Base-by-base conservation (phyloP, 495 filamentous ascomycete genomes). In the Parmelia sp. region DNA sequence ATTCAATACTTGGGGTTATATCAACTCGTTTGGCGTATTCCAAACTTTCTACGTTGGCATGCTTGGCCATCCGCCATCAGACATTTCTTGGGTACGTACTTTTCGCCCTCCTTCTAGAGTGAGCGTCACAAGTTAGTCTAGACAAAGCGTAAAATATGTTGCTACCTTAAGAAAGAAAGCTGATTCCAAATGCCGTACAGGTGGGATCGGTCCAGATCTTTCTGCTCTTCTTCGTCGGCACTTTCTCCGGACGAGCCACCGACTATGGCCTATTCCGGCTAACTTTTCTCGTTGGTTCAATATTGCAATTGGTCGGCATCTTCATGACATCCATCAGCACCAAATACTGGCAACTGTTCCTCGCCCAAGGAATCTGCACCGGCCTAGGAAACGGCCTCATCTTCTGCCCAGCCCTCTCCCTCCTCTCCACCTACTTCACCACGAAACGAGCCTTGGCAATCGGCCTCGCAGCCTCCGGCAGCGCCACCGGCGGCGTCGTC, bases 1-100 rank as follows among this genome's bases (percentile, higher is more conserved):
- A 61, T 85, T 86, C 75, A 86, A 86, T 58, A 89, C 88, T 4
- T 92, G 88, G 88, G 89, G 89, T 29, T 87, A 87, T 68, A 85
- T 89, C 72, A 84, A 86, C 70, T 86, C 85, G 33, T 93, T 90
- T 66, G 90, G 90, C 21, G 80, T 91, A 3, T 95, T 92, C 72
- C 91, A 95, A 66, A 78, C 85, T 1, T 88, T 93, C 76, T 95
- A 93, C 71, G 80, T 81, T 15, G 69, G 79, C 8, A 73, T 72
- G 7, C 66, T 83, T 3, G 57, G 67, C 7, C 78, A 79, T 9
- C 65, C 85, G 0, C 84, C 87, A 0, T 88, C 87, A 0, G 81
- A 85, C 51, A 84, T 94, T 61, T 88, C 87, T 2, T 92, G 89
- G 88, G 86, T 93, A 53, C 86, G 88, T 5, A 86, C 84, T 29